Conservation (phyloP, 129 eudicot genomes). For the Daucus carota region DH1_v3.0 NC_030381.2:43389001-43389500, state of each 20-base stretch:
- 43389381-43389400: background rate
- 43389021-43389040: slow-evolving; percentile 27
- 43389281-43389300: background rate
- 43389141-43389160: slow-evolving; percentile 31
- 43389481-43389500: slow-evolving; percentile 1
- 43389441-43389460: background rate
- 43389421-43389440: background rate
- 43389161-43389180: slow-evolving; percentile 33
- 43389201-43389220: background rate
- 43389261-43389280: background rate
- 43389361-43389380: background rate
- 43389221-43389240: background rate
- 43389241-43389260: background rate
- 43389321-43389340: background rate
- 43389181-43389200: background rate
- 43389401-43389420: background rate
- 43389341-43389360: background rate
- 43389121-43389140: slow-evolving; percentile 27
- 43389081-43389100: slow-evolving; percentile 39
- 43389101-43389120: slow-evolving; percentile 30
- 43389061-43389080: slow-evolving; percentile 35
- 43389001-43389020: slow-evolving; percentile 21
- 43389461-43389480: background rate
- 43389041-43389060: slow-evolving; percentile 43
- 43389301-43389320: background rate